Evolutionary conservation across 2,329 filamentous ascomycete genomes (phyloP).

Genomic region (Ceratocystiopsis minuta): DNA sequence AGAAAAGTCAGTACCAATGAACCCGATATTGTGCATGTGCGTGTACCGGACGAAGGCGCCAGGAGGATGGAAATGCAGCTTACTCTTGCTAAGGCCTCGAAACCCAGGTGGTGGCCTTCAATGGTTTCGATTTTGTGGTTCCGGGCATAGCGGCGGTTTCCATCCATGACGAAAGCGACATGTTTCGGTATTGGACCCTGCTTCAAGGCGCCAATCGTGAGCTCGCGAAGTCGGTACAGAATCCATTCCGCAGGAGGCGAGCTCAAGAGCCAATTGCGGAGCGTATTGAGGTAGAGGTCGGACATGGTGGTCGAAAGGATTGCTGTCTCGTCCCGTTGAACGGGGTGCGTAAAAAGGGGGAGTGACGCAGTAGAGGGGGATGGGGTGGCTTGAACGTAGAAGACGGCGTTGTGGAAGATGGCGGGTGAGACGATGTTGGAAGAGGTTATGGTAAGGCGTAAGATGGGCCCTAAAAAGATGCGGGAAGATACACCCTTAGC

Average conservation of each 20-base stretch:
- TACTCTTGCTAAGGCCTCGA: conserved; percentile 81
- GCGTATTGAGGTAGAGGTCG: conserved; percentile 30
- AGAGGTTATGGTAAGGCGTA: too few relatives aligned
- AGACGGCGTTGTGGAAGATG: too few relatives aligned
- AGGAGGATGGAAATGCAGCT: conserved; percentile 13
- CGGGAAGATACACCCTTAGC: too few relatives aligned
- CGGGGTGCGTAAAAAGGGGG: too few relatives aligned
- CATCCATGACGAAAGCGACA: conserved; percentile 99
- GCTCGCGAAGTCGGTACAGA: conserved; percentile 59
- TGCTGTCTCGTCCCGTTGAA: too few relatives aligned
- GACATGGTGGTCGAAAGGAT: conserved; percentile 24
- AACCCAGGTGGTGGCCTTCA: conserved; percentile 88
- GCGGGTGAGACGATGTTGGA: too few relatives aligned
- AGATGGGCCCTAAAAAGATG: too few relatives aligned
- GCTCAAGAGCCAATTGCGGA: conserved; percentile 54
- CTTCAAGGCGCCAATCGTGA: conserved; percentile 72
- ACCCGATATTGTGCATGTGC: too few relatives aligned
- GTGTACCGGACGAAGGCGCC: neutral
- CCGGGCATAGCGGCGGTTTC: conserved; percentile 82
- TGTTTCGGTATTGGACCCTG: conserved; percentile 88
- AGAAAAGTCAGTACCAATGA: conserved; percentile 7
- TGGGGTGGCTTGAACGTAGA: too few relatives aligned
- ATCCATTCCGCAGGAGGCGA: conserved; percentile 87
- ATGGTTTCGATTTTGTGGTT: conserved; percentile 88
- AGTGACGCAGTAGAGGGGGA: too few relatives aligned